Evolutionary conservation across 805 yeast species (phyloP).

Genomic region (Metschnikowia rubicola): DNA sequence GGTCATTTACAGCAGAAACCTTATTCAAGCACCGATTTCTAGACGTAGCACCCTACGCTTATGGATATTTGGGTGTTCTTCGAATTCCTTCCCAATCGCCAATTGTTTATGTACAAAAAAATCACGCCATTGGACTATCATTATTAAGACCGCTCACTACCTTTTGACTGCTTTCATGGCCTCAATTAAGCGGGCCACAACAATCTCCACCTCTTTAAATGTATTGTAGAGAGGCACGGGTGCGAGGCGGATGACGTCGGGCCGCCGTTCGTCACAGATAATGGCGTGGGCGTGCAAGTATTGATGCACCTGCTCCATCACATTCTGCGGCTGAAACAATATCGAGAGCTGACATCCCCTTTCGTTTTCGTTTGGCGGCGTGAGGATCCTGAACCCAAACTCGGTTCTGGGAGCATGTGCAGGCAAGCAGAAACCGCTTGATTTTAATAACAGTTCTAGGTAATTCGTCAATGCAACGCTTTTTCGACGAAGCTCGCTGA

Average conservation of each 20-base stretch:
- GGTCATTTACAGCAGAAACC: too few species aligned
- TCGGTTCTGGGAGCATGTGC: conserved; percentile 15
- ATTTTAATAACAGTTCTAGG: conserved; percentile 46
- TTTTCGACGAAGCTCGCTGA: conserved; percentile 51
- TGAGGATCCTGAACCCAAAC: conserved; percentile 62
- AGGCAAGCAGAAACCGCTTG: conserved; percentile 45
- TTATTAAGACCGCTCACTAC: neutral
- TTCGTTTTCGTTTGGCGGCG: conserved; percentile 54
- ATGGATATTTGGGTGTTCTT: too few species aligned
- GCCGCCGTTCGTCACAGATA: conserved; percentile 85
- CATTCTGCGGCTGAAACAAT: conserved; percentile 51
- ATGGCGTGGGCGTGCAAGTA: conserved; percentile 57
- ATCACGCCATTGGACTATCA: too few species aligned
- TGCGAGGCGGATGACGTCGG: conserved; percentile 85
- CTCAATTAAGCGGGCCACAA: conserved; percentile 44
- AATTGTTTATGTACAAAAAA: neutral
- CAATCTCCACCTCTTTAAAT: conserved; percentile 55
- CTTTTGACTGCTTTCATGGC: conserved; percentile 22
- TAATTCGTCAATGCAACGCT: conserved; percentile 56
- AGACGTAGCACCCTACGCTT: too few species aligned
- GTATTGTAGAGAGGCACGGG: conserved; percentile 84
- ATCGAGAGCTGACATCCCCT: conserved; percentile 84
- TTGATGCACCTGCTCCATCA: conserved; percentile 60
- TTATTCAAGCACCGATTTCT: too few species aligned
- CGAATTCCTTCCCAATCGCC: neutral